Evolutionary conservation across 768 basidiomycete genomes (phyloP).

Genomic region (Crepidotus variabilis): DNA sequence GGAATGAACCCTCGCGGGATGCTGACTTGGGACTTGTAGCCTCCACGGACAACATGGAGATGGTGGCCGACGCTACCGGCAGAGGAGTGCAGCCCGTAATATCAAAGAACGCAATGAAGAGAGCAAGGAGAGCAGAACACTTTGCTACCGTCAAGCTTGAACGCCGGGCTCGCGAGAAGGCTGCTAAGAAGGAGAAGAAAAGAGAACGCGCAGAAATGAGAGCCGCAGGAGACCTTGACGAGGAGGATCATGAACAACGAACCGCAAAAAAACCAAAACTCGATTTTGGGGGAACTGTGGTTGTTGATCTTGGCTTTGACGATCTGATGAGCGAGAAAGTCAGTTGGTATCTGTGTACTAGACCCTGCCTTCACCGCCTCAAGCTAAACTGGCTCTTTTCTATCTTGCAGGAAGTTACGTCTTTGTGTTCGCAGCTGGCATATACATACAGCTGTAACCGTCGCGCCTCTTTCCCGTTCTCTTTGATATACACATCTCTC

Average conservation of each 20-base stretch:
- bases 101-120: conserved; percentile 80
- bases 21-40: background rate
- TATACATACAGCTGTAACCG: conserved; percentile 91
- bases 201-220: conserved; percentile 54
- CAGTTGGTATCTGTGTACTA: conserved; percentile 26
- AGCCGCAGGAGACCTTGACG: conserved; percentile 60
- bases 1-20: background rate
- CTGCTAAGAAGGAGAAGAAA: conserved; percentile 72
- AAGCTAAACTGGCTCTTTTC: conserved; percentile 5
- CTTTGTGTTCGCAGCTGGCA: conserved; percentile 86
- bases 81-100: conserved; percentile 20
- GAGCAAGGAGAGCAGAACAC: conserved; percentile 66
- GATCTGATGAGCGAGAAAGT: conserved; percentile 93
- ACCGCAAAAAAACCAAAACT: conserved; percentile 38
- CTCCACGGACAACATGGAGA: background rate
- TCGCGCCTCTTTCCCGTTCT: conserved; percentile 64
- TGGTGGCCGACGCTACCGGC: background rate
- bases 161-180: conserved; percentile 74
- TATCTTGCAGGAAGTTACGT: conserved; percentile 75
- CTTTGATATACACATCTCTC: conserved; percentile 77
- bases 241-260: conserved; percentile 35
- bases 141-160: conserved; percentile 64
- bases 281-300: conserved; percentile 59
- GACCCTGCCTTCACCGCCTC: background rate
- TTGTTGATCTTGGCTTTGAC: conserved; percentile 91